Conservation (phyloP, 2,329 filamentous ascomycete genomes). For the Allantophomopsis lycopodina region DNA sequence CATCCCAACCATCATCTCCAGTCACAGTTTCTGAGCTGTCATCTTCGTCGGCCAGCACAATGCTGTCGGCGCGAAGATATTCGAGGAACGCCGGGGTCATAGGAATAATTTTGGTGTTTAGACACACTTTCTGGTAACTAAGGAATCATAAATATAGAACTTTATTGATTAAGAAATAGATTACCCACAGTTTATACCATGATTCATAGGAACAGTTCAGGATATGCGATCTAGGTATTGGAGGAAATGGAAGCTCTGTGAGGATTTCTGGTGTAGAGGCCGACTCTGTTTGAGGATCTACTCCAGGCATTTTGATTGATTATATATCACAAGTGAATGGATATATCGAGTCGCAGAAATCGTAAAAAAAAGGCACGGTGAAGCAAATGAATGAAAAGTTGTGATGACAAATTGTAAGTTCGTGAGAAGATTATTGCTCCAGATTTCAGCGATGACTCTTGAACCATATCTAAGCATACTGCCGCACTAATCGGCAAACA, state of each 20-base stretch:
- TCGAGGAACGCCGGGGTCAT: constrained; percentile 63
- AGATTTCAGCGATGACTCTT: no score
- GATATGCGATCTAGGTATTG: constrained; percentile 75
- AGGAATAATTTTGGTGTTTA: constrained; percentile 76
- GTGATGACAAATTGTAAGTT: no score
- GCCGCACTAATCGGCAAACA: no score
- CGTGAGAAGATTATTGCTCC: no score
- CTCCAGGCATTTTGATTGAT: no score
- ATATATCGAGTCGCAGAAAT: no score
- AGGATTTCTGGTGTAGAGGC: constrained; percentile 5
- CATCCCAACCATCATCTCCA: constrained; percentile 39
- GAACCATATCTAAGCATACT: no score
- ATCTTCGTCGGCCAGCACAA: constrained; percentile 60
- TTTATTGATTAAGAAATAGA: neutral
- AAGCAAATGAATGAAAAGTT: no score
- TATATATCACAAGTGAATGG: no score
- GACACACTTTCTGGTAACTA: constrained; percentile 66
- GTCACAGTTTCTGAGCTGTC: constrained; percentile 17
- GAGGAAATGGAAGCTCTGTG: constrained; percentile 55
- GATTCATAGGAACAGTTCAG: constrained; percentile 87
- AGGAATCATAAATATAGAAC: constrained; percentile 1
- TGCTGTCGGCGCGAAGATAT: constrained; percentile 87
- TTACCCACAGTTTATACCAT: constrained; percentile 63
- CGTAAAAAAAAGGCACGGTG: no score
- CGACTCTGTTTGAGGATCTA: constrained; percentile 6